Conservation (phyloP, 192 early-diverging fungal genomes). For the Coemansia sp. region DNA sequence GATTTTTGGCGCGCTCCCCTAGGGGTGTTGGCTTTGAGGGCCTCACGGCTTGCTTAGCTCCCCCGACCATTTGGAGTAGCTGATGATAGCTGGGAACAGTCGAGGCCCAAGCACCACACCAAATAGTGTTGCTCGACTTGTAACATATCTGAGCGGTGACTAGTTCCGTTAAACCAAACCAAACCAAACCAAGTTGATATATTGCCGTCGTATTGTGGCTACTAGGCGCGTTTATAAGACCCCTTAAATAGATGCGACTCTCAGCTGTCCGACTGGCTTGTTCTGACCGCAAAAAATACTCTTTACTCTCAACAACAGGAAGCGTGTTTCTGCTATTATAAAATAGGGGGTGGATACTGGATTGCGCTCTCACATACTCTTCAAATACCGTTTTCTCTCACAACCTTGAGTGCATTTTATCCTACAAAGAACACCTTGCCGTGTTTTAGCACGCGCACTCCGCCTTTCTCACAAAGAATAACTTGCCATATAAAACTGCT, state of each 20-base stretch:
- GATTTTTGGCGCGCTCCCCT: conserved; percentile 14
- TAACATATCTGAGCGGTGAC: conserved; percentile 20
- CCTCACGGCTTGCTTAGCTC: conserved; percentile 20
- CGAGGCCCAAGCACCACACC: conserved; percentile 19
- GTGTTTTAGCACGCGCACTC: not conserved
- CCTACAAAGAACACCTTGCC: not conserved
- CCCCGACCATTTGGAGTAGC: not conserved
- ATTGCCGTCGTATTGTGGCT: not conserved
- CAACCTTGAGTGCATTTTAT: too few species aligned
- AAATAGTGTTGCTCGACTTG: conserved; percentile 22
- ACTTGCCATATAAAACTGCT: not conserved
- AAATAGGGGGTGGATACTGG: too few species aligned
- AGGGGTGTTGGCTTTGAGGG: conserved; percentile 21
- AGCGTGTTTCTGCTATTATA: too few species aligned
- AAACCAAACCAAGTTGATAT: too few species aligned
- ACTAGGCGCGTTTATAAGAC: too few species aligned
- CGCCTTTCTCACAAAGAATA: not conserved
- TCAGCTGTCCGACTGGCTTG: too few species aligned
- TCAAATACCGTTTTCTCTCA: too few species aligned
- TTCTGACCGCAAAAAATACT: too few species aligned
- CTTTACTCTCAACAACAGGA: too few species aligned
- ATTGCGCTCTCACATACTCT: too few species aligned
- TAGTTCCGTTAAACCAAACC: conserved; percentile 1
- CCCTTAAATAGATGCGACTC: too few species aligned
- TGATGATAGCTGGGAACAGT: conserved; percentile 23